These are phyloP conservation scores for Sarocladiaceae sp. DNA, from an alignment of 2,329 filamentous ascomycete genomes.

Conservation along the genomic window DNA sequence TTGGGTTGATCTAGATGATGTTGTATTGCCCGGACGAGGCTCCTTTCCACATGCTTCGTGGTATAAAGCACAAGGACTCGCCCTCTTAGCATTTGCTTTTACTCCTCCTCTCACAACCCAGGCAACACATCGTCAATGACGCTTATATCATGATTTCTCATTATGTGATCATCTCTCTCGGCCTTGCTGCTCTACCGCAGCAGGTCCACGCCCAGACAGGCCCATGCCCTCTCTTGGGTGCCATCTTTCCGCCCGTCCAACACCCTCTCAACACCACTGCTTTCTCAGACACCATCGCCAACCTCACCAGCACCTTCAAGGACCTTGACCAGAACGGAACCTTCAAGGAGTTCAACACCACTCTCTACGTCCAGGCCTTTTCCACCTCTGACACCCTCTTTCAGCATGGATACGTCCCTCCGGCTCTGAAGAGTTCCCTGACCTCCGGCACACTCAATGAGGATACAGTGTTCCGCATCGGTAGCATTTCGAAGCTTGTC, in stretches of 20 bases:
- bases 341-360: neutral
- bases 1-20: too few species aligned
- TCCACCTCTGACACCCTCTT: neutral
- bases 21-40: too few species aligned
- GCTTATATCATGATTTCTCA: neutral
- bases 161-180: neutral
- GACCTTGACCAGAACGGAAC: neutral
- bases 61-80: too few species aligned
- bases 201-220: neutral
- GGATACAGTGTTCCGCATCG: slow-evolving; percentile 21
- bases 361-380: neutral
- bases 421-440: slow-evolving; percentile 11
- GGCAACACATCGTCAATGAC: too few species aligned
- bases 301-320: neutral
- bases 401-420: slow-evolving; percentile 1
- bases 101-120: neutral
- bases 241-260: neutral
- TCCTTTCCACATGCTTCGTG: too few species aligned
- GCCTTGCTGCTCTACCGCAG: neutral
- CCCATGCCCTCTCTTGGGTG: neutral
- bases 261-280: neutral
- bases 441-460: slow-evolving; percentile 16
- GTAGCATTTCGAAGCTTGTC: slow-evolving; percentile 24
- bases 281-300: neutral
- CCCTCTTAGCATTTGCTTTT: neutral